Conservation (phyloP, 164 flowering plant genomes). For the Santalum album region DNA sequence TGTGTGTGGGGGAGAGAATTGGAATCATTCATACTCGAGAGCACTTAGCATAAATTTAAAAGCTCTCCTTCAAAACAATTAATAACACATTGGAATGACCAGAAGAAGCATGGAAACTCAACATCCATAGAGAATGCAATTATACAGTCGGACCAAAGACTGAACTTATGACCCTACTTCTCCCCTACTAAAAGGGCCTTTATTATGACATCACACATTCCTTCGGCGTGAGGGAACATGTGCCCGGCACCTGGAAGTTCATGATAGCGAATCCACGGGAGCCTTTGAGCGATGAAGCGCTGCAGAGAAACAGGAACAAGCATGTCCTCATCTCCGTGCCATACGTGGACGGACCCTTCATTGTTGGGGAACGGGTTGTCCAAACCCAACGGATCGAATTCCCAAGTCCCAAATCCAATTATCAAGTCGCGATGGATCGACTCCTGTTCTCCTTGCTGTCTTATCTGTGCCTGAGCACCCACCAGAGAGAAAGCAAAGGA, state of each 20-base stretch:
- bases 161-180: conserved; percentile 2
- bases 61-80: no score
- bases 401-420: conserved; percentile 66
- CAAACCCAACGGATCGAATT: conserved; percentile 53
- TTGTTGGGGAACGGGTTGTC: conserved; percentile 52
- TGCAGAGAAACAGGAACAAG: conserved; percentile 44
- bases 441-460: conserved; percentile 60
- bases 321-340: conserved; percentile 70
- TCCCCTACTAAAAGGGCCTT: conserved; percentile 22
- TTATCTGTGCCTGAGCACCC: conserved; percentile 33
- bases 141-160: no score
- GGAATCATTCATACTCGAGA: no score
- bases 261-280: conserved; percentile 69
- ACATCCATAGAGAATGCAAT: neutral
- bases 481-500: neutral
- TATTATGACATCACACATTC: conserved; percentile 23
- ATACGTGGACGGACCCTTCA: conserved; percentile 62
- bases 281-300: conserved; percentile 40
- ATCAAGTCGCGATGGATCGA: conserved; percentile 49
- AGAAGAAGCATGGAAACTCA: neutral
- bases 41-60: no score
- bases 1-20: no score
- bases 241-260: conserved; percentile 59
- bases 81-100: neutral
- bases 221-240: conserved; percentile 34